phyloP scores from a whole-genome alignment of 495 filamentous ascomycete species.

The Xanthoparmelia taractica region DNA sequence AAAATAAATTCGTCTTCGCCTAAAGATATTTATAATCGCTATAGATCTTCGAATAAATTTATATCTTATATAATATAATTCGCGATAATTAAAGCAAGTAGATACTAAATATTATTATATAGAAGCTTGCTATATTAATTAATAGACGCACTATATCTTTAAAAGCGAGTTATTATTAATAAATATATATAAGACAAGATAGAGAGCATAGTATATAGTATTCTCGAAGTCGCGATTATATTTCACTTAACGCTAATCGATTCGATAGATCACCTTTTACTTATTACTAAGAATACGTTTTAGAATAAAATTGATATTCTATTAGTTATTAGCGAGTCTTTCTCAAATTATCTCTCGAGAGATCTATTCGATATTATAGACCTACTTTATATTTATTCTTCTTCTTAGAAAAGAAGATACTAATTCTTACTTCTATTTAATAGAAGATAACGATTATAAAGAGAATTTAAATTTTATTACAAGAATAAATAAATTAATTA shows the following conservation, averaged over 20 bases:
- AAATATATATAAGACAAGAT: too few species aligned
- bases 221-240: background rate
- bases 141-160: background rate
- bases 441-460: slow-evolving; percentile 1
- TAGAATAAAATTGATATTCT: too few species aligned
- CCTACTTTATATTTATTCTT: too few species aligned
- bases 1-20: background rate
- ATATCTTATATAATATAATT: background rate
- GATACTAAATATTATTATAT: background rate
- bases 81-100: background rate
- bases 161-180: too few species aligned
- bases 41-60: background rate
- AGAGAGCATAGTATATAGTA: background rate
- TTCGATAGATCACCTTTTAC: too few species aligned
- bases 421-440: too few species aligned
- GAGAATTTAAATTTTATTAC: slow-evolving; percentile 19
- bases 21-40: background rate
- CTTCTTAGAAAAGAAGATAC: too few species aligned
- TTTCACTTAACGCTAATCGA: background rate
- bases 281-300: too few species aligned
- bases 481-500: slow-evolving; percentile 14
- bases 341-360: too few species aligned
- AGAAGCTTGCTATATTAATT: background rate
- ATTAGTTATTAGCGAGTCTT: too few species aligned
- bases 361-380: slow-evolving; percentile 6